Base-by-base conservation (phyloP, 495 filamentous ascomycete species). In the Bombardia bombarda region DNA sequence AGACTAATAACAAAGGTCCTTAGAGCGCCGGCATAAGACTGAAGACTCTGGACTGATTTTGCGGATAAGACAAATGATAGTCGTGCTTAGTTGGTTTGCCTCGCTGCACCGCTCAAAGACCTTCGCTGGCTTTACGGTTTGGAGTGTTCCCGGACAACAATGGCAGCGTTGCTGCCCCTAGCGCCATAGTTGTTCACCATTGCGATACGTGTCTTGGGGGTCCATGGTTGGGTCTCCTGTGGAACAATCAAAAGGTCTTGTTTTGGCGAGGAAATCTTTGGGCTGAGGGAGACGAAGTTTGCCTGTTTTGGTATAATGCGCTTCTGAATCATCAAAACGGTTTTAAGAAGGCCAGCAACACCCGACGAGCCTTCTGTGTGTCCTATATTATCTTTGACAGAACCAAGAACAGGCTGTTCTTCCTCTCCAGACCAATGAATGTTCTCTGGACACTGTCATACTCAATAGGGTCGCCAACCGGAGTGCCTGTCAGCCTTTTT, bases 331-430 rank as follows among this genome's bases (percentile, higher is more conserved):
- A 32, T 41, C 9, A 33, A 26, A 6, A 49, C 19, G 0, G 65
- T 45, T 48, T 77, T 77, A 26, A 74, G 60, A 2, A 78, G 44
- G 0, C 64, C 58, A 0, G 45, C 50, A 2, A 73, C 51, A 3
- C 75, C 75, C 0, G 72, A 70, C 0, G 70, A 60, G 1, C 61
- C 60, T 43, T 79, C 76, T 0, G 64, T 66, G 44, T 79, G 76
- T 5, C 76, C 76, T 9, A 78, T 53, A 4, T 66, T 55, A 0
- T 66, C 59, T 62, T 80, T 79, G 10, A 74, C 65, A 0, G 72
- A 74, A 0, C 66, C 65, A 18, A 47, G 9, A 50, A 59, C 24
- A 38, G 69, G 13, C 53, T 38, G 1, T 36, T 51, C 12, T 32
- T 40, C 7, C 35, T 56, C 23, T 54, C 60, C 34, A 0, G 45